phyloP scores from a whole-genome alignment of 352 stramenopile species.

The Globisporangium nodosum region DNA sequence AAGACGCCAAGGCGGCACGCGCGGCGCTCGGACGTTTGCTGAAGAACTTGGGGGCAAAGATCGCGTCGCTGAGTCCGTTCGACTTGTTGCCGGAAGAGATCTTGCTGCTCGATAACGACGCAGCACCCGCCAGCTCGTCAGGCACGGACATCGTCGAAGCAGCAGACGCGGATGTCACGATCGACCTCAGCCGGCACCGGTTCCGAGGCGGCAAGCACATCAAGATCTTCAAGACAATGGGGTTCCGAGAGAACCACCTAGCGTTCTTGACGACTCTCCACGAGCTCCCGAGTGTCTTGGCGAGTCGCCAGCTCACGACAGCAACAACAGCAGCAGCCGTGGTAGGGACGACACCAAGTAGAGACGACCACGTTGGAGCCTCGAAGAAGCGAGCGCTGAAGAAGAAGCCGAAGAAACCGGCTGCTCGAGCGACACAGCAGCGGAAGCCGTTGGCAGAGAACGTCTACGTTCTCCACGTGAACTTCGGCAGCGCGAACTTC shows the following conservation, averaged over 20 bases:
- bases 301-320: not conserved
- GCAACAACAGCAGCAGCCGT: not conserved
- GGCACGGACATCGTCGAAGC: not conserved
- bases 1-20: constrained; percentile 8
- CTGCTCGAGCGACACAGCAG: constrained; percentile 1
- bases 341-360: too few relatives aligned
- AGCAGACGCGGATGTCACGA: constrained; percentile 1
- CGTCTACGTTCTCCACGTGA: constrained; percentile 31
- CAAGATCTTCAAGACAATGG: constrained; percentile 25
- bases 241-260: constrained; percentile 47
- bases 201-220: constrained; percentile 25
- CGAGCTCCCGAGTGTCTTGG: constrained; percentile 22
- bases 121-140: not conserved
- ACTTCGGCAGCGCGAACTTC: constrained; percentile 23
- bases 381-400: constrained; percentile 27
- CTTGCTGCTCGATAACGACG: constrained; percentile 1
- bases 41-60: constrained; percentile 11
- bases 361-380: too few relatives aligned
- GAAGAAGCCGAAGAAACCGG: constrained; percentile 31
- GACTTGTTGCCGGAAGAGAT: constrained; percentile 41
- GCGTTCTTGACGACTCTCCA: constrained; percentile 30
- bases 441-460: constrained; percentile 5
- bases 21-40: constrained; percentile 17
- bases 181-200: constrained; percentile 22
- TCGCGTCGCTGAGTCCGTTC: constrained; percentile 12